Percentiles rank a stretch among this genome's conserved stretches.
phyloP scores from a whole-genome alignment of 148 eudicot species.

The Arctostaphylos glauca region DNA sequence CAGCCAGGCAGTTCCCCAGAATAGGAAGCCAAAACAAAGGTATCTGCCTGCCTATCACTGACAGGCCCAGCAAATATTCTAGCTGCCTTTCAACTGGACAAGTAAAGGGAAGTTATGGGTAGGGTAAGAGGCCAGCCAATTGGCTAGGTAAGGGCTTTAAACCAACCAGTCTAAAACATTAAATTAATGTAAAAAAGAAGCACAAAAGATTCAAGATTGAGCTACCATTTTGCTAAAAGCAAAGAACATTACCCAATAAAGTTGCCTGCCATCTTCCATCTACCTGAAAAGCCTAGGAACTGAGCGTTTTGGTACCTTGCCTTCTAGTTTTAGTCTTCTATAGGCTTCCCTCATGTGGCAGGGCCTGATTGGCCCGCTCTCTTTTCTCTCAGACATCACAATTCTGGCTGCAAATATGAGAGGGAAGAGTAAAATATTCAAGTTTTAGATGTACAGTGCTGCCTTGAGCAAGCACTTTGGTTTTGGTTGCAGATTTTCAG shows the following conservation, averaged over 20 bases:
- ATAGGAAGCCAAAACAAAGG: background rate
- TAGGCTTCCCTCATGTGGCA: constrained; percentile 90
- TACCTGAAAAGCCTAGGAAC: constrained; percentile 87
- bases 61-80: background rate
- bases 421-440: background rate
- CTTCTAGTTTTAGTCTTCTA: constrained; percentile 84
- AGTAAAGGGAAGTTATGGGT: background rate
- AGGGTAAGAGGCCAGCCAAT: background rate
- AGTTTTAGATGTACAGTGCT: background rate
- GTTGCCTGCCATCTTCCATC: constrained; percentile 9
- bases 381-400: constrained; percentile 86
- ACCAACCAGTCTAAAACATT: background rate
- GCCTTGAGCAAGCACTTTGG: background rate
- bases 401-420: constrained; percentile 54
- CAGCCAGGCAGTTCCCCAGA: background rate
- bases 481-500: constrained; percentile 5
- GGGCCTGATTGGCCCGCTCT: constrained; percentile 84
- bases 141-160: background rate
- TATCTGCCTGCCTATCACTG: background rate
- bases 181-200: background rate
- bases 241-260: background rate
- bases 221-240: background rate
- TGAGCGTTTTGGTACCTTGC: constrained; percentile 80
- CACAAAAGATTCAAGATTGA: background rate
- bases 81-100: background rate